Base-by-base conservation (phyloP, 176 grass and related monocot species). In the Paspalum vaginatum region DNA sequence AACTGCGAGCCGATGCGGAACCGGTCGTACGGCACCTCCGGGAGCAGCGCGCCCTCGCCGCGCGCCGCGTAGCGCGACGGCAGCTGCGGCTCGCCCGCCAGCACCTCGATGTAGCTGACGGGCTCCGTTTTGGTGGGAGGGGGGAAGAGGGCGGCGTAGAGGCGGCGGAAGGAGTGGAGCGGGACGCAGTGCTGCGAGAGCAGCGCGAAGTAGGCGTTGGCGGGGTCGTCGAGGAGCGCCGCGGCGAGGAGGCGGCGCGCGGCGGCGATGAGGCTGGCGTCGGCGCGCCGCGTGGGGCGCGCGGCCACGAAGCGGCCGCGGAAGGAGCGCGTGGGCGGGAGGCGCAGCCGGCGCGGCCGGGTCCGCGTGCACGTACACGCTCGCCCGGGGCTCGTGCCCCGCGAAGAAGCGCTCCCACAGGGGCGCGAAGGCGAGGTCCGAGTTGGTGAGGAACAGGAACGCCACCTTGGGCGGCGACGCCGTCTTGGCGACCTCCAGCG, bases 1-100 rank as follows among this genome's bases (percentile, higher is more conserved):
- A 98, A 98, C 55, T 98, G 95, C 0, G 95, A 98, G 0, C 95
- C 95, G 42, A 95, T 61, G 49, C 95, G 92, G 88, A 98, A 98
- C 16, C 74, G 50, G 4, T 72, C 81, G 80, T 91, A 98, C 14
- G 95, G 84, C 0, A 98, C 88, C 75, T 98, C 95, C 0, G 92
- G 95, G 3, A 98, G 90, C 95, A 98, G 91, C 5, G 72, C 80
- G 37, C 7, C 75, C 10, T 87, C 92, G 0, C 95, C 95, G 24
- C 92, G 85, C 15, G 95, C 95, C 41, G 51, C 53, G 77, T 98
- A 98, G 2, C 95, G 80, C 11, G 46, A 40, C 8, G 75, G 32
- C 41, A 98, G 64, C 75, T 84, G 85, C 8, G 92, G 92, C 83
- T 98, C 90, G 6, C 77, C 88, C 1, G 85, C 38, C 65, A 98